Conservation (phyloP, 192 early-diverging fungal genomes). For the Backusella morwellensis region DNA sequence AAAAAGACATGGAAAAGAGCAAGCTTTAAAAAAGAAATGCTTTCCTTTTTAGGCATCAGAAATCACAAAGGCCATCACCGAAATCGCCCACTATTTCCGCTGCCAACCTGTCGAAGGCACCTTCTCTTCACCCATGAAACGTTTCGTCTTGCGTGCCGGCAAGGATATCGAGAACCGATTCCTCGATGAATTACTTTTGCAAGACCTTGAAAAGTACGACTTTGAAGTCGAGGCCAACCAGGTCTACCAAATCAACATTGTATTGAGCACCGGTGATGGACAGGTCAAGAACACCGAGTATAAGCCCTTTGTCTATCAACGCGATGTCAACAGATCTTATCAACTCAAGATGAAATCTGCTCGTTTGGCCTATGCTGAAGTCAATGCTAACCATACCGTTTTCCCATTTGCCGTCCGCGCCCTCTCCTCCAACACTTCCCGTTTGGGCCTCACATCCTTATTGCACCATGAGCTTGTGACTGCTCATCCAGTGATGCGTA, state of each 20-base stretch:
- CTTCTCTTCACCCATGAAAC: slow-evolving; percentile 68
- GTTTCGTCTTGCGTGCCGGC: slow-evolving; percentile 66
- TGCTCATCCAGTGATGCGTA: slow-evolving; percentile 60
- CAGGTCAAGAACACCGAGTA: slow-evolving; percentile 47
- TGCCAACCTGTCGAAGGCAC: slow-evolving; percentile 70
- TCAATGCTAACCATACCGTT: slow-evolving; percentile 59
- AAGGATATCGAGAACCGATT: slow-evolving; percentile 60
- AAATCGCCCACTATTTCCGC: slow-evolving; percentile 58
- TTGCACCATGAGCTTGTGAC: slow-evolving; percentile 61
- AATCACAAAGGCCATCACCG: slow-evolving; percentile 57
- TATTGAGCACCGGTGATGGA: slow-evolving; percentile 66
- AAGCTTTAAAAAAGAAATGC: background rate
- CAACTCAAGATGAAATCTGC: slow-evolving; percentile 69
- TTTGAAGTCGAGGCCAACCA: slow-evolving; percentile 71
- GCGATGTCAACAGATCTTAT: slow-evolving; percentile 73
- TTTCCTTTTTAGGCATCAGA: slow-evolving; percentile 38
- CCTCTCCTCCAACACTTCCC: slow-evolving; percentile 27
- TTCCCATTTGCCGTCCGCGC: slow-evolving; percentile 73
- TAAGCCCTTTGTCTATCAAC: slow-evolving; percentile 63
- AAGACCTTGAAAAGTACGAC: slow-evolving; percentile 50
- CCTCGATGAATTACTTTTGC: slow-evolving; percentile 46
- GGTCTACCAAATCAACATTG: slow-evolving; percentile 69
- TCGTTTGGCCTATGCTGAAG: slow-evolving; percentile 58
- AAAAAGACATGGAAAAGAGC: background rate
- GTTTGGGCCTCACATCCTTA: slow-evolving; percentile 72